Evolutionary conservation across 495 filamentous ascomycete genomes (phyloP), one percentile per base, ranked within the genome.

Genomic region (Penicillium ochrochloron): DNA sequence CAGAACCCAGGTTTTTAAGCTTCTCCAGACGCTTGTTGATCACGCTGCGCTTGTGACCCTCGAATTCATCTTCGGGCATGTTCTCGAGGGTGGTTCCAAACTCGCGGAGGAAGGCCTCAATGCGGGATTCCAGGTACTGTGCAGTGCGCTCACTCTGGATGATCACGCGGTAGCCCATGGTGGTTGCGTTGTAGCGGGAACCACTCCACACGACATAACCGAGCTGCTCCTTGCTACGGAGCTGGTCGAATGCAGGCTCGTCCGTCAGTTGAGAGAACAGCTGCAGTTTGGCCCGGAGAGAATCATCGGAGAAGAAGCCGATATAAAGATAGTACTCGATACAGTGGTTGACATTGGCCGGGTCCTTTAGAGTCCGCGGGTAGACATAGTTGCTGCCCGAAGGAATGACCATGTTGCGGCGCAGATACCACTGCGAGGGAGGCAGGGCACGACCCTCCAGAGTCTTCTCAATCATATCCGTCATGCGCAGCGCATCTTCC

Each of bases 141-240:
- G 90, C 88, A 3, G 89, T 88, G 66, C 89, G 88, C 80, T 99
- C 95, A 70, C 92, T 96, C 80, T 99, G 95, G 50, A 99, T 94
- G 66, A 98, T 88, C 62, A 99, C 89, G 12, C 94, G 85, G 73
- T 93, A 97, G 9, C 91, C 91, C 59, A 92, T 89, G 5, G 89
- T 92, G 0, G 89, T 94, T 51, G 86, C 74, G 39, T 84, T 86
- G 60, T 88, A 82, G 50, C 90, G 82, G 14, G 86, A 78, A 15
- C 93, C 92, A 54, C 90, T 94, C 80, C 91, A 97, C 1, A 99
- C 95, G 51, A 98, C 89, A 70, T 99, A 99, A 15, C 95, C 95
- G 10, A 99, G 89, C 75, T 99, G 95, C 74, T 99, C 95, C 75
- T 97, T 97, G 48, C 95, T 97, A 48, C 95, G 88, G 2, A 99